phyloP scores from a whole-genome alignment of 1,139 yeast species.

The Petasospora fabianii region DNA sequence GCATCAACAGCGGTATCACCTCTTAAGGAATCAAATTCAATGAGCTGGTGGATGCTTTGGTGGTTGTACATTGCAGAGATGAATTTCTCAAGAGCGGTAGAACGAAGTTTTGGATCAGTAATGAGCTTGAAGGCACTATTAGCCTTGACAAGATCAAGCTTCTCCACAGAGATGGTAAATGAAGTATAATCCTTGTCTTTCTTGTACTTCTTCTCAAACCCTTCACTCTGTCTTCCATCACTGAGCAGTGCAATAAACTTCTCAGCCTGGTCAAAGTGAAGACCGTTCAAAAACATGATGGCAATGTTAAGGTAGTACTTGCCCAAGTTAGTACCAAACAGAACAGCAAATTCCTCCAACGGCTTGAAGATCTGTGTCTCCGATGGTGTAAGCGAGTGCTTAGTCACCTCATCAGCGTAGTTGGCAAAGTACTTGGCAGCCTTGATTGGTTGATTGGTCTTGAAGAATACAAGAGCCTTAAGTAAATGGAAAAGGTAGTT shows the following conservation, averaged over 20 bases:
- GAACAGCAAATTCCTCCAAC: slow-evolving; percentile 20
- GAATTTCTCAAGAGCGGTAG: slow-evolving; percentile 22
- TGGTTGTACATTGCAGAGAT: slow-evolving; percentile 23
- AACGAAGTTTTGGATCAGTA: slow-evolving; percentile 13
- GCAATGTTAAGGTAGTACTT: slow-evolving; percentile 27
- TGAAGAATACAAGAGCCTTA: slow-evolving; percentile 28
- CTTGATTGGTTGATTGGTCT: slow-evolving; percentile 22
- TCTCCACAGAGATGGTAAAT: slow-evolving; percentile 26
- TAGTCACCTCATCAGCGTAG: slow-evolving; percentile 25
- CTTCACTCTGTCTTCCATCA: slow-evolving; percentile 25
- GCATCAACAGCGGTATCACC: slow-evolving; percentile 35
- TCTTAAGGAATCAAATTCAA: slow-evolving; percentile 18
- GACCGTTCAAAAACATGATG: slow-evolving; percentile 22
- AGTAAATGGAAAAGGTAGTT: slow-evolving; percentile 27
- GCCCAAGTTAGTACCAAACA: slow-evolving; percentile 23
- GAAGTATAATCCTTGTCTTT: slow-evolving; percentile 24
- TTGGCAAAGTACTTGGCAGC: slow-evolving; percentile 26
- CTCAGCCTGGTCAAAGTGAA: slow-evolving; percentile 23
- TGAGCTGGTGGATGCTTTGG: slow-evolving; percentile 25
- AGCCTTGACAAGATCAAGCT: slow-evolving; percentile 25
- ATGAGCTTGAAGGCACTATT: slow-evolving; percentile 22
- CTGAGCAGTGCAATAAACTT: slow-evolving; percentile 29
- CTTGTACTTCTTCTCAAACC: slow-evolving; percentile 21
- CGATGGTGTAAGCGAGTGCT: slow-evolving; percentile 15
- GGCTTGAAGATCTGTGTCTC: slow-evolving; percentile 16